A percentile compares a stretch with the other conserved stretches of the same genome.
Conservation (phyloP, 768 basidiomycete species). For the Coprinellus micaceus region DNA sequence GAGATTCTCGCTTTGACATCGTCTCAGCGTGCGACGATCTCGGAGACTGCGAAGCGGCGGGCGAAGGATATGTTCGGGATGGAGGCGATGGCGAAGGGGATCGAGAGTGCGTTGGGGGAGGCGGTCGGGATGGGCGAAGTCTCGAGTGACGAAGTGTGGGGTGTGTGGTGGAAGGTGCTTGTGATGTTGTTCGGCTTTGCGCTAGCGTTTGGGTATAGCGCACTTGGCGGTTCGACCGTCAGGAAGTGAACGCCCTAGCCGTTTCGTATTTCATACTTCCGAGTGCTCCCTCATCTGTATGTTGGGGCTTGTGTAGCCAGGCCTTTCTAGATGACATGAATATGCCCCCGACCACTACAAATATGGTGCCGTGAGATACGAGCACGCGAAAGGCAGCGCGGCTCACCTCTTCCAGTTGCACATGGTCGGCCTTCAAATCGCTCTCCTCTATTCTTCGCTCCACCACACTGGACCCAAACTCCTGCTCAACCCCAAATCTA, state of each 20-base stretch:
- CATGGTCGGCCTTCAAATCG: no score
- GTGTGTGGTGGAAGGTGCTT: conserved; percentile 17
- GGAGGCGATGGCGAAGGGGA: conserved; percentile 62
- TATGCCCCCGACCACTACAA: neutral
- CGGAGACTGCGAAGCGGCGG: conserved; percentile 52
- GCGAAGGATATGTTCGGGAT: conserved; percentile 70
- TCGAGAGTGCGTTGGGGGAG: conserved; percentile 54
- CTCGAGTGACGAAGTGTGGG: conserved; percentile 10
- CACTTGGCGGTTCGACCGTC: neutral
- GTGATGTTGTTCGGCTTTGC: conserved; percentile 30
- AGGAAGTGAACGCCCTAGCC: neutral
- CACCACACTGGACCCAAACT: neutral
- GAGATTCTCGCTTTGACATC: conserved; percentile 50
- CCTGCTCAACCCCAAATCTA: neutral
- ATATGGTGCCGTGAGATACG: neutral
- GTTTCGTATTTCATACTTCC: no score
- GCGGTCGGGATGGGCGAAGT: conserved; percentile 54
- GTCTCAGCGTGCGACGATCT: conserved; percentile 45
- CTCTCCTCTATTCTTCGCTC: neutral
- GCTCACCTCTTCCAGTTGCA: neutral
- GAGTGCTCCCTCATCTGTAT: no score
- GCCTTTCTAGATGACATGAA: neutral
- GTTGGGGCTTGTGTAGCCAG: neutral
- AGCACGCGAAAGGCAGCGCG: neutral
- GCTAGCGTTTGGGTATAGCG: conserved; percentile 27